phyloP scores from a whole-genome alignment of 208 protist genomes.

The Crithidia sp. region DNA sequence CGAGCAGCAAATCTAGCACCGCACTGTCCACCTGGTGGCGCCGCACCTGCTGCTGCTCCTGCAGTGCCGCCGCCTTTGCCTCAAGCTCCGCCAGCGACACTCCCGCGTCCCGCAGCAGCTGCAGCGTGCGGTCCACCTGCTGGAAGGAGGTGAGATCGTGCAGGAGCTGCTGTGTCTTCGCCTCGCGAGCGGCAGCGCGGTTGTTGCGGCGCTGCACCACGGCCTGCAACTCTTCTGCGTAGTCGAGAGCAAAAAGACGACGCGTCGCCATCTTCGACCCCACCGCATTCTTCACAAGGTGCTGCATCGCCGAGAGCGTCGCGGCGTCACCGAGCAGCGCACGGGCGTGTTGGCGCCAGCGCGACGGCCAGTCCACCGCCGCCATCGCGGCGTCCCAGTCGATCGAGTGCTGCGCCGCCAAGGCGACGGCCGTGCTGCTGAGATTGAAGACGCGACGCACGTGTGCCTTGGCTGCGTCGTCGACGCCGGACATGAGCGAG shows the following conservation, averaged over 20 bases:
- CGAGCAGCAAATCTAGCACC: constrained; percentile 46
- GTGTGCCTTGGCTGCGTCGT: constrained; percentile 44
- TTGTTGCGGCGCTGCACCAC: constrained; percentile 49
- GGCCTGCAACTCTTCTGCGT: constrained; percentile 49
- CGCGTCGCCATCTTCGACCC: constrained; percentile 47
- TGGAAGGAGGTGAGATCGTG: constrained; percentile 61
- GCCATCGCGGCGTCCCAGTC: constrained; percentile 71
- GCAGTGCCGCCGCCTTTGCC: constrained; percentile 16
- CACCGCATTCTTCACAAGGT: constrained; percentile 66
- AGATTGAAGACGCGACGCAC: constrained; percentile 55
- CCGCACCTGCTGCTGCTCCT: constrained; percentile 20
- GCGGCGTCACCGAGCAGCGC: constrained; percentile 51
- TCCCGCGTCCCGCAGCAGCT: constrained; percentile 47
- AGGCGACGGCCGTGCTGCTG: neutral
- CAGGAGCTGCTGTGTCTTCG: constrained; percentile 39
- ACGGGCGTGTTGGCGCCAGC: constrained; percentile 55
- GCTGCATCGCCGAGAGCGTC: constrained; percentile 44
- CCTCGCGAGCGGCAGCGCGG: constrained; percentile 23
- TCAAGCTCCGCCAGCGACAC: constrained; percentile 61
- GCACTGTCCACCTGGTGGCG: constrained; percentile 40
- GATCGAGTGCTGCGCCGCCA: constrained; percentile 10
- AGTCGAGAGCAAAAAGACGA: constrained; percentile 58
- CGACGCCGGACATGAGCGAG: constrained; percentile 51
- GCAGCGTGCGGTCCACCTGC: constrained; percentile 53
- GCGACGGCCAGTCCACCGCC: constrained; percentile 65